phyloP scores from a whole-genome alignment of 106 monocot species.

The Dioscorea zingiberensis region DNA sequence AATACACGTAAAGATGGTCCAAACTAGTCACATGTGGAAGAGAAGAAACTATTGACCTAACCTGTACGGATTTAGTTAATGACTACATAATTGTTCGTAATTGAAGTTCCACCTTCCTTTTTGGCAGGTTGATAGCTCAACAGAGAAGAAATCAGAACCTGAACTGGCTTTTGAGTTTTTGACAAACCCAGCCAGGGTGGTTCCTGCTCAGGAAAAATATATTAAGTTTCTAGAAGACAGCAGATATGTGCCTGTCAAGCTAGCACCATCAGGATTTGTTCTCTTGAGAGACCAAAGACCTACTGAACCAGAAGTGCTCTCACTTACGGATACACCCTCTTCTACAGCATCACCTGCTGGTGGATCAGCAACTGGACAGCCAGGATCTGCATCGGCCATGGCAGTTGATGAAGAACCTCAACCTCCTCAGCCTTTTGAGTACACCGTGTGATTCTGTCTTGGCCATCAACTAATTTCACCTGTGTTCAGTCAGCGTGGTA shows the following conservation, averaged over 20 bases:
- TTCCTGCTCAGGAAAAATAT: constrained; percentile 82
- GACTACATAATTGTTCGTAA: too few species aligned
- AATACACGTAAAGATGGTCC: too few species aligned
- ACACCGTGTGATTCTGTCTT: constrained; percentile 47
- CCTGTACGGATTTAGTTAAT: too few species aligned
- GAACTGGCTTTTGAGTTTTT: constrained; percentile 71
- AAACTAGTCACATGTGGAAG: too few species aligned
- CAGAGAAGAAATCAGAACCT: constrained; percentile 61
- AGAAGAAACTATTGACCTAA: too few species aligned
- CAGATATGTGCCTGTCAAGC: constrained; percentile 88
- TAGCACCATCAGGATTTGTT: constrained; percentile 81
- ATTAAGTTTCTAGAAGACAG: constrained; percentile 81
- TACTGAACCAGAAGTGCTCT: constrained; percentile 75
- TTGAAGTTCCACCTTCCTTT: too few species aligned
- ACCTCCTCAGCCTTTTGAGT: constrained; percentile 93
- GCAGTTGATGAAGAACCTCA: constrained; percentile 90
- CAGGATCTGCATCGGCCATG: constrained; percentile 55
- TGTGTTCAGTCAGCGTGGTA: too few species aligned
- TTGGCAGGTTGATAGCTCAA: constrained; percentile 53
- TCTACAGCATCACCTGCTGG: constrained; percentile 28
- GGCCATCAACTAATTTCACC: too few species aligned
- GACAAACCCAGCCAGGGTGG: constrained; percentile 88
- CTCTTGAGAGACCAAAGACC: constrained; percentile 80
- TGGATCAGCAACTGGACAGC: constrained; percentile 29
- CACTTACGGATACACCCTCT: constrained; percentile 80